These are phyloP conservation scores for Drechslera avenae DNA, from an alignment of 2,329 filamentous ascomycete species.

Conservation along the genomic window DNA sequence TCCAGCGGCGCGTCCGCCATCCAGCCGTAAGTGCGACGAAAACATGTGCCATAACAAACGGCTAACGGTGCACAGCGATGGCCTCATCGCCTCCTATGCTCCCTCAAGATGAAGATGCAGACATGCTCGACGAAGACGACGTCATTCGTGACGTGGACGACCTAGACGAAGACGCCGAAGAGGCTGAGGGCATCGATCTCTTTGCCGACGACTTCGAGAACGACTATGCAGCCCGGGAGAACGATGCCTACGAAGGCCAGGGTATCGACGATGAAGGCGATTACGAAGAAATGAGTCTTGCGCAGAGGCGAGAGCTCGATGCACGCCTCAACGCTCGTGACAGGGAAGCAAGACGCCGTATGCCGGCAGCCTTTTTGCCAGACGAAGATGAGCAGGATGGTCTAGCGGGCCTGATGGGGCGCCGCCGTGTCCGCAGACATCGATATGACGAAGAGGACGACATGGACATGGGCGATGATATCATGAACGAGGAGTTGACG, in stretches of 20 bases:
- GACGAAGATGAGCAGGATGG: constrained; percentile 87
- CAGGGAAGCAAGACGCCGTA: constrained; percentile 67
- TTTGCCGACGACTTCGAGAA: constrained; percentile 73
- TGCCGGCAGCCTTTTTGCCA: constrained; percentile 74
- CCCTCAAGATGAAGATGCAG: constrained; percentile 70
- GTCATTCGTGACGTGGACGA: constrained; percentile 68
- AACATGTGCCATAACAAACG: constrained; percentile 7
- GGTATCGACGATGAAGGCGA: constrained; percentile 84
- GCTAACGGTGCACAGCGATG: constrained; percentile 51
- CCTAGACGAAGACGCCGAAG: constrained; percentile 70
- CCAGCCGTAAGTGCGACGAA: constrained; percentile 61
- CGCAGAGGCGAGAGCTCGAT: constrained; percentile 71
- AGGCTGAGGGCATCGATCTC: constrained; percentile 71
- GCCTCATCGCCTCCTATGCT: constrained; percentile 69
- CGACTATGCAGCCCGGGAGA: constrained; percentile 61
- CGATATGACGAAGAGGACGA: constrained; percentile 97
- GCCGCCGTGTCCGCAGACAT: constrained; percentile 82
- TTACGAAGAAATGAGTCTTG: constrained; percentile 71
- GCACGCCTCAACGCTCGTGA: constrained; percentile 75
- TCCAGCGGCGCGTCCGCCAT: constrained; percentile 63
- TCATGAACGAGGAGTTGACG: constrained; percentile 94
- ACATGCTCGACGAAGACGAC: constrained; percentile 72
- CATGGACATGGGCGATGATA: constrained; percentile 83
- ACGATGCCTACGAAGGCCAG: constrained; percentile 68
- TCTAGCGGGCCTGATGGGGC: constrained; percentile 81